Evolutionary conservation across 1,139 yeast genomes (phyloP), one percentile per base, ranked within the genome.

Genomic region (Taphrina flavorubra): DNA sequence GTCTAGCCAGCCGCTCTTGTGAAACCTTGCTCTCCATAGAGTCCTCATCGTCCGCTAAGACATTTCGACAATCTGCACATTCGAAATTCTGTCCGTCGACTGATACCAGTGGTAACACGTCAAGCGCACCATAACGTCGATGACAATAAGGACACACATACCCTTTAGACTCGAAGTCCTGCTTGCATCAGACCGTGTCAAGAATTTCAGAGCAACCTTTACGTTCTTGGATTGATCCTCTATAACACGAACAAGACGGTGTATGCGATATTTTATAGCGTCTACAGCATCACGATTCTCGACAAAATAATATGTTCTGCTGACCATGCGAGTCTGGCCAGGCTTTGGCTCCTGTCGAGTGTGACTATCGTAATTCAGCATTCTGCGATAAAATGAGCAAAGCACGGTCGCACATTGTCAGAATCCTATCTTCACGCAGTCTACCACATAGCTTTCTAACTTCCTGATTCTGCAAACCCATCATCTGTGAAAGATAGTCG

Each of bases 231-330:
- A 85, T 76, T 92, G 96, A 72, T 89, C 90, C 76, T 90, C 90
- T 70, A 92, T 82, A 70, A 83, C 79, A 73, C 87, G 88, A 14
- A 91, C 98, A 53, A 95, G 84, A 57, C 90, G 85, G 77, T 94
- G 97, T 71, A 94, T 90, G 76, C 92, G 92, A 98, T 97, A 95
- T 78, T 95, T 94, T 76, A 94, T 87, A 16, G 97, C 87, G 79
- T 94, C 99, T 60, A 95, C 90, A 0, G 98, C 96, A 76, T 92
- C 97, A 1, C 97, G 91, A 76, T 86, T 87, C 75, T 91, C 97
- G 69, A 94, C 87, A 77, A 85, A 94, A 78, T 87, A 94, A 77
- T 92, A 94, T 0, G 95, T 89, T 75, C 92, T 83, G 25, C 90
- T 85, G 56, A 83, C 82, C 68, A 89, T 85, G 71, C 97, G 83